Percentiles rank a stretch among this genome's conserved stretches.
phyloP scores from a whole-genome alignment of 345 rosid species.

The Lumnitzera racemosa region DNA sequence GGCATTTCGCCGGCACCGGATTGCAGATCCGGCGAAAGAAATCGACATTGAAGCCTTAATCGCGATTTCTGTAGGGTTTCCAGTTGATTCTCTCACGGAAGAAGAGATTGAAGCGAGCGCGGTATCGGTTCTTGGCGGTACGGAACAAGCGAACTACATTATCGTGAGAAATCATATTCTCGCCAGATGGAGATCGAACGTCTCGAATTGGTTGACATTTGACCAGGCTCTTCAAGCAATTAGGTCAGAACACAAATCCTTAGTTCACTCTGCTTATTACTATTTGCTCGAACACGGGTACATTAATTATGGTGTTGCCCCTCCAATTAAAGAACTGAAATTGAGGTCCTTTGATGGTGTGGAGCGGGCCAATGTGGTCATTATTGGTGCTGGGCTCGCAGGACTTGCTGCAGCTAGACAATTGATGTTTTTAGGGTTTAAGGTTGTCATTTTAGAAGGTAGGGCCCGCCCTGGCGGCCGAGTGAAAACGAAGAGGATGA shows the following conservation, averaged over 20 bases:
- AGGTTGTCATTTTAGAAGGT: conserved; percentile 84
- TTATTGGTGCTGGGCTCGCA: conserved; percentile 81
- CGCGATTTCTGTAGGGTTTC: conserved; percentile 87
- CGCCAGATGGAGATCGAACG: conserved; percentile 79
- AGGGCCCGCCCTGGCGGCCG: conserved; percentile 81
- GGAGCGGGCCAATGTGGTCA: conserved; percentile 66
- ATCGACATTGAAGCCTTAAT: conserved; percentile 71
- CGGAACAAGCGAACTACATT: conserved; percentile 69
- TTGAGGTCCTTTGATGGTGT: conserved; percentile 37
- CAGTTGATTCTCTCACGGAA: conserved; percentile 81
- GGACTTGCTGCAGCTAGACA: conserved; percentile 92
- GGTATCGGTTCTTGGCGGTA: conserved; percentile 58
- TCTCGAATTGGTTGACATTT: conserved; percentile 66
- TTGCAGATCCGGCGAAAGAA: conserved; percentile 50
- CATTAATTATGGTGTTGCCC: conserved; percentile 73
- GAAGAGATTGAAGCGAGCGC: conserved; percentile 96
- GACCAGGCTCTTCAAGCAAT: conserved; percentile 73
- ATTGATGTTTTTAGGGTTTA: conserved; percentile 76
- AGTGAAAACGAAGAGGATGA: conserved; percentile 74
- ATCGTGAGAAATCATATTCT: conserved; percentile 83
- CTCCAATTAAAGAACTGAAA: conserved; percentile 63
- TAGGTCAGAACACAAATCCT: conserved; percentile 50
- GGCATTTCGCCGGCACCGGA: conserved; percentile 52
- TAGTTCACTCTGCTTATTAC: conserved; percentile 67
- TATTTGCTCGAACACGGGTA: conserved; percentile 82